Evolutionary conservation across 176 grass and related monocot species (phyloP).

Genomic region (Aegilops sharonensis): DNA sequence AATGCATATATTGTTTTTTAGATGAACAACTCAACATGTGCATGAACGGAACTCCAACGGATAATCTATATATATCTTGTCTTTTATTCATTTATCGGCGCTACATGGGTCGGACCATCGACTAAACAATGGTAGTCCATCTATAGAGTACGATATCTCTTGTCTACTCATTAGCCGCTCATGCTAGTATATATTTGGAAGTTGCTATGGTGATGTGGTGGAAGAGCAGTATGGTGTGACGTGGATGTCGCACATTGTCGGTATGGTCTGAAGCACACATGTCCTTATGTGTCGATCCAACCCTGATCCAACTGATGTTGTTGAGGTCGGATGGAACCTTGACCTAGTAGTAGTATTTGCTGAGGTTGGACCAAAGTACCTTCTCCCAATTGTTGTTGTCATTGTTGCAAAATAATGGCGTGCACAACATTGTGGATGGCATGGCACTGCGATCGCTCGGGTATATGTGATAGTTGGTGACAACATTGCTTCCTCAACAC

Average conservation of each 20-base stretch:
- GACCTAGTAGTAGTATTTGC: neutral
- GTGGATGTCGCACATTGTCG: neutral
- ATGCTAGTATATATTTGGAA: no score
- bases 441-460: neutral
- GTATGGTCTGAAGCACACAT: neutral
- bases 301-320: neutral
- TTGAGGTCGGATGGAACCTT: neutral
- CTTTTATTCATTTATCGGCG: no score
- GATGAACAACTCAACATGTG: no score
- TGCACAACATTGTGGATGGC: conserved; percentile 10
- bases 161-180: no score
- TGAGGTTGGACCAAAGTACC: neutral
- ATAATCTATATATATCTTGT: no score
- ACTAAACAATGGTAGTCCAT: no score
- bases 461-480: neutral
- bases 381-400: neutral
- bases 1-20: no score
- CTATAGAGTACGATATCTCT: no score
- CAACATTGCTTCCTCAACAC: conserved; percentile 8
- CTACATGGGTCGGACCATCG: no score
- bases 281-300: neutral
- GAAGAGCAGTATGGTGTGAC: neutral
- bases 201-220: no score
- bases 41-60: no score
- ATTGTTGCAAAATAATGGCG: neutral